These are phyloP conservation scores for Lodderomyces jiufengensis DNA, from an alignment of 1,139 yeast genomes.

Conservation along the genomic window DNA sequence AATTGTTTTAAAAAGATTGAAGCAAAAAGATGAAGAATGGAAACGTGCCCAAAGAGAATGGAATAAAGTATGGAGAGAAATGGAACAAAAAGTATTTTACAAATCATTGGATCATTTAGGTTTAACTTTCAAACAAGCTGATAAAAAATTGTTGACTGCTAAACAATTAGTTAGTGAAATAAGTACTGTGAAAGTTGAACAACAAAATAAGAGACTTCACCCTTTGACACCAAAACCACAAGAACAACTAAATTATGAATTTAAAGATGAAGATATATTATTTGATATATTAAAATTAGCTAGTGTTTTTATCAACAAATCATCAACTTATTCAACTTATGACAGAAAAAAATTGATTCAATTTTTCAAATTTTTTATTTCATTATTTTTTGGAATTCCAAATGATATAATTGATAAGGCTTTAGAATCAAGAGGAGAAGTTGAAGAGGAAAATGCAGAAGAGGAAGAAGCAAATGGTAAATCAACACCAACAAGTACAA, in stretches of 20 bases:
- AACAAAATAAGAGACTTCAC: constrained; percentile 68
- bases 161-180: constrained; percentile 89
- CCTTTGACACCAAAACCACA: constrained; percentile 86
- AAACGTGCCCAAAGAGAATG: constrained; percentile 97
- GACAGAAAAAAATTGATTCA: constrained; percentile 78
- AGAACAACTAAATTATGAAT: constrained; percentile 69
- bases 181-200: constrained; percentile 89
- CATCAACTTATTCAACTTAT: constrained; percentile 70
- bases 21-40: constrained; percentile 99
- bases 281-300: constrained; percentile 71
- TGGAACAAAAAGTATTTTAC: constrained; percentile 91
- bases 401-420: constrained; percentile 29
- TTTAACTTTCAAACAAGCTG: constrained; percentile 92
- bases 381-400: constrained; percentile 62
- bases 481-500: constrained; percentile 3
- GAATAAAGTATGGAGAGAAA: constrained; percentile 98
- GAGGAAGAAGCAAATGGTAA: constrained; percentile 14
- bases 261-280: constrained; percentile 65
- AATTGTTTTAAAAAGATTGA: constrained; percentile 81
- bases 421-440: constrained; percentile 20
- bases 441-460: constrained; percentile 13
- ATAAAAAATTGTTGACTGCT: constrained; percentile 84
- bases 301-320: constrained; percentile 63
- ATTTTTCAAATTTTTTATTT: constrained; percentile 67
- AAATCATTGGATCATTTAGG: constrained; percentile 95